These are phyloP conservation scores for Beverwykella pulmonaria DNA, from an alignment of 495 filamentous ascomycete genomes.

Conservation along the genomic window DNA sequence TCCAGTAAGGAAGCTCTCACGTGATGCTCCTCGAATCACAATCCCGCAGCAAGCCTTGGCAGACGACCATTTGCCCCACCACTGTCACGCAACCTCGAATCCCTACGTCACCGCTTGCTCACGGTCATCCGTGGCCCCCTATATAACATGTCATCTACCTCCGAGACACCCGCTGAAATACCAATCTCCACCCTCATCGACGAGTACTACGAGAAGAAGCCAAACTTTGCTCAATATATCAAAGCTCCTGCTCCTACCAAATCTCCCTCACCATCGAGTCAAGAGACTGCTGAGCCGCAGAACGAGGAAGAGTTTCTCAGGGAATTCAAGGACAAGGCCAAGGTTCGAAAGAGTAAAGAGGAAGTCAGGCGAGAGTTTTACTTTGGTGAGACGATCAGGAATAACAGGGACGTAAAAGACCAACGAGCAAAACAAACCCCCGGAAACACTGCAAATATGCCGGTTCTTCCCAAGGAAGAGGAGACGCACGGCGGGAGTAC, in stretches of 20 bases:
- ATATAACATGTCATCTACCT: slow-evolving; percentile 5
- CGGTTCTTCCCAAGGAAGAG: slow-evolving; percentile 49
- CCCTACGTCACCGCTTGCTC: slow-evolving; percentile 14
- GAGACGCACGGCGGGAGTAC: slow-evolving; percentile 40
- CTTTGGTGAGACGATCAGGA: not conserved
- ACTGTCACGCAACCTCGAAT: not conserved
- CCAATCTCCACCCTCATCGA: slow-evolving; percentile 12
- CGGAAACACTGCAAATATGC: slow-evolving; percentile 47
- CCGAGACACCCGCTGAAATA: not conserved
- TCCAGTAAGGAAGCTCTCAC: too few relatives aligned
- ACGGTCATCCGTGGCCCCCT: not conserved
- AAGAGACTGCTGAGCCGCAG: not conserved
- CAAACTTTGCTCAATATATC: slow-evolving; percentile 15
- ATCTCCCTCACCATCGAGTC: not conserved
- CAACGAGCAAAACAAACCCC: not conserved
- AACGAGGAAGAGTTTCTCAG: slow-evolving; percentile 2
- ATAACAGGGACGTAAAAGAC: not conserved
- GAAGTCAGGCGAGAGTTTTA: not conserved
- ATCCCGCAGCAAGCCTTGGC: not conserved
- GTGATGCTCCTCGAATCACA: not conserved
- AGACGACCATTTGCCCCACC: not conserved
- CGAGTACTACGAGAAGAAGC: slow-evolving; percentile 26
- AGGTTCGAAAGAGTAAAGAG: not conserved
- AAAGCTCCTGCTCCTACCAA: not conserved
- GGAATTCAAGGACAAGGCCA: not conserved